Percentiles rank a stretch among this genome's conserved stretches.
Evolutionary conservation across 306 rosid genomes (phyloP).

Genomic region (Vigna mungo): DNA sequence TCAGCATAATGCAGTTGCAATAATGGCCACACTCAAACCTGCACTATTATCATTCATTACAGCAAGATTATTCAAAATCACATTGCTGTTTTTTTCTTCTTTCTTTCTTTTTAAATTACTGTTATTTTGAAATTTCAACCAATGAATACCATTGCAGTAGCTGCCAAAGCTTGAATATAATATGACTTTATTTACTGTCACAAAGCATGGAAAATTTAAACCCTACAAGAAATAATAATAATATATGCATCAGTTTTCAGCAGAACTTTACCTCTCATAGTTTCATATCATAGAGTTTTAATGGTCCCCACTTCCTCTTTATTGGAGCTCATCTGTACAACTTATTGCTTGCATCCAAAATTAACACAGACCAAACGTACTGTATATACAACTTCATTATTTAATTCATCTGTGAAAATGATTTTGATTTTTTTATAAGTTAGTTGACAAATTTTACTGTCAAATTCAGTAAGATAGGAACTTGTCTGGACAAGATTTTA

Average conservation of each 20-base stretch:
- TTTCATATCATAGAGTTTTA: background rate
- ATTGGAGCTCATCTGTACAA: background rate
- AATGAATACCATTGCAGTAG: background rate
- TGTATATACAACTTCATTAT: background rate
- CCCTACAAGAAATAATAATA: conserved; percentile 5
- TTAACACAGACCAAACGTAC: background rate
- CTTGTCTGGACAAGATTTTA: no score
- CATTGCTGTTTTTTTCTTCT: background rate
- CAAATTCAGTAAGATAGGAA: background rate
- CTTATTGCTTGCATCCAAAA: background rate
- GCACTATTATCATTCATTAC: conserved; percentile 32
- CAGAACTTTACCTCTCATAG: background rate
- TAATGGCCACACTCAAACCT: conserved; percentile 13
- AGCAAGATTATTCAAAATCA: conserved; percentile 27
- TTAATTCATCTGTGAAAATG: background rate
- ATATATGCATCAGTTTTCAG: background rate
- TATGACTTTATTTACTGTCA: conserved; percentile 21
- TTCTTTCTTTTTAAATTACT: background rate
- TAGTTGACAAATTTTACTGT: background rate
- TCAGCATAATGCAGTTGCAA: conserved; percentile 3
- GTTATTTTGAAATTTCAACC: background rate
- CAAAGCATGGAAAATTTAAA: conserved; percentile 6
- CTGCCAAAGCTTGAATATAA: conserved; percentile 21
- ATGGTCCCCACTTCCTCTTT: conserved; percentile 18
- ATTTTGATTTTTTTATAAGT: background rate